phyloP scores from a whole-genome alignment of 1,139 yeast genomes.

The Scheffersomyces parashehatae region DNA sequence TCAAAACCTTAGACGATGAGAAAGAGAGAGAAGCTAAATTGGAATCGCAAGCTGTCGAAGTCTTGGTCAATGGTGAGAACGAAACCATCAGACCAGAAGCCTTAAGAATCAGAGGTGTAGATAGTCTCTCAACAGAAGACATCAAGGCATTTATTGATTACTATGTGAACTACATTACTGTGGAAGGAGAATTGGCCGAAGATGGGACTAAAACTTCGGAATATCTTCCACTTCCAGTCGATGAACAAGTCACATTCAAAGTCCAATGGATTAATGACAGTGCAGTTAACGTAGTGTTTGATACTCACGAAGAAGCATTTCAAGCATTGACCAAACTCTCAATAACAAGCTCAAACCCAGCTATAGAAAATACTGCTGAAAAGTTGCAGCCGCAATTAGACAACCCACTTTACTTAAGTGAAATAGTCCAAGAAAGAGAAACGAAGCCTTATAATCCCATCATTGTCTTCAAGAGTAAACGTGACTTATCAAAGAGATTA shows the following conservation, averaged over 20 bases:
- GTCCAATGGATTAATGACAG: slow-evolving; percentile 75
- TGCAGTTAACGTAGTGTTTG: slow-evolving; percentile 55
- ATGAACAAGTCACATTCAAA: slow-evolving; percentile 37
- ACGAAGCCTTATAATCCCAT: slow-evolving; percentile 41
- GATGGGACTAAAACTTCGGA: slow-evolving; percentile 14
- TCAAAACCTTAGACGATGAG: slow-evolving; percentile 42
- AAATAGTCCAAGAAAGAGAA: slow-evolving; percentile 33
- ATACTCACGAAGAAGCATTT: slow-evolving; percentile 42
- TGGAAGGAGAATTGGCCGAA: slow-evolving; percentile 17
- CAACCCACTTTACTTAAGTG: slow-evolving; percentile 20
- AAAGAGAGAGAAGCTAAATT: slow-evolving; percentile 32
- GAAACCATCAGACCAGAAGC: slow-evolving; percentile 49
- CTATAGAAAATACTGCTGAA: slow-evolving; percentile 5
- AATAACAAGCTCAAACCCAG: slow-evolving; percentile 18
- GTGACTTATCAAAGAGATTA: slow-evolving; percentile 30
- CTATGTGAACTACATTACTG: slow-evolving; percentile 42
- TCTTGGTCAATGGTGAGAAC: slow-evolving; percentile 30
- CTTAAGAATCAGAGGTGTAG: slow-evolving; percentile 62
- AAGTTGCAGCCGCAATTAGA: slow-evolving; percentile 4
- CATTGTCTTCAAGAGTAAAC: slow-evolving; percentile 37
- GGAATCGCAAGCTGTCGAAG: slow-evolving; percentile 35
- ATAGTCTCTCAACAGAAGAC: slow-evolving; percentile 64
- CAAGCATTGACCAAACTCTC: slow-evolving; percentile 40
- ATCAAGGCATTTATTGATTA: slow-evolving; percentile 56
- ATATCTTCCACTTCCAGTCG: slow-evolving; percentile 22